Base-by-base conservation (phyloP, 345 rosid genomes). In the Mercurialis annua region DNA sequence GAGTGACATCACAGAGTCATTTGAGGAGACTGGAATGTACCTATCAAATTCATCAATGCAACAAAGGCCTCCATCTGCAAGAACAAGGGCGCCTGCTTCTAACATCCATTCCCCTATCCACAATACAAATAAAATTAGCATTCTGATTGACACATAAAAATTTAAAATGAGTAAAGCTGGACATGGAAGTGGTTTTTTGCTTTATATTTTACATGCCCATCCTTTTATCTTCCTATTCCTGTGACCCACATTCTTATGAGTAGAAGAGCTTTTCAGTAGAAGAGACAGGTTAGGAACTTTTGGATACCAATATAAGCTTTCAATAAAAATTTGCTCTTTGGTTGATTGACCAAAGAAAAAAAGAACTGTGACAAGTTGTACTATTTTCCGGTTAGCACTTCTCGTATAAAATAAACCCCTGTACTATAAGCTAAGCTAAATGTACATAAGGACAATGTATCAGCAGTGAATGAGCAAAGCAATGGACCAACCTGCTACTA, bases 1-100 rank as follows among this genome's bases (percentile, higher is more conserved):
- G 10, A 27, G 24, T 21, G 21, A 24, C 47, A 38, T 62, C 52
- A 33, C 34, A 18, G 56, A 66, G 26, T 43, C 57, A 60, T 36
- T 64, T 62, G 57, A 43, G 51, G 21, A 44, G 58, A 59, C n/a
- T n/a, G n/a, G n/a, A n/a, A n/a, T n/a, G 44, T 73, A 88, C 98
- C 98, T 91, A 83, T 89, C 98, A 80, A 93, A 93, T 81, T 93
- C 97, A 30, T 93, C 98, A 57, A 93, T 93, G 77, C 98, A 93
- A 73, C 98, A 93, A 72, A 93, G 88, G 44, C 98, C 98, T 75
- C 98, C 97, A 57, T 93, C 98, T 50, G 98, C 98, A 59, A 93
- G 80, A 77, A 93, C 98, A 75, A 93, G 97, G 63, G 98, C 98
- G 26, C 98, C 98, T 62, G 98, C 98, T 86, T 93, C 98, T 78